Base-by-base conservation (phyloP, 2,329 filamentous ascomycete species). In the Aspergillus brunneoviolaceus region DNA sequence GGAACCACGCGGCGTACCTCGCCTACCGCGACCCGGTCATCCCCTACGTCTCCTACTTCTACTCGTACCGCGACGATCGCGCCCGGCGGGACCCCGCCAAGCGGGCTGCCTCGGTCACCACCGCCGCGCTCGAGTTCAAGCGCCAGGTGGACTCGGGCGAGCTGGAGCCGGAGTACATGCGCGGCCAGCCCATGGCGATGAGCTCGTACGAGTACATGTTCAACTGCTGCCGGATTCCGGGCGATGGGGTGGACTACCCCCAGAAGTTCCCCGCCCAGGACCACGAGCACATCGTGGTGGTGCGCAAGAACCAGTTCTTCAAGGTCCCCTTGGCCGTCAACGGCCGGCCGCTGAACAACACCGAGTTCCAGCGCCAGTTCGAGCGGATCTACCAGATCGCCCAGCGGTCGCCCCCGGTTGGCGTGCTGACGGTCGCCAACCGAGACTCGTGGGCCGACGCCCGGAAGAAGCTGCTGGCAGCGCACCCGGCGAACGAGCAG, bases 191-290 rank as follows among this genome's bases (percentile, higher is more conserved):
- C 61, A 94, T 98, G 73, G 95, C 93, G 78, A 99, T 99, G 95
- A 92, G 92, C 82, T 95, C 91, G 74, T 98, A 97, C 82, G 84
- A 96, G 81, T 98, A 89, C 86, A 99, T 99, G 95, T 99, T 99
- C 85, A 98, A 99, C 79, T 87, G 86, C 78, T 90, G 87, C 77
- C 89, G 95, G 68, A 88, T 98, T 47, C 89, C 94, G 31, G 89
- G 90, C 57, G 89, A 89, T 71, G 90, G 91, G 12, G 85, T 87
- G 35, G 95, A 99, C 74, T 87, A 91, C 72, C 89, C 91, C 10
- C 82, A 90, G 74, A 97, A 97, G 80, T 96, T 89, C 78, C 79
- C 87, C 11, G 79, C 85, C 60, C 80, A 86, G 62, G 85, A 90
- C 64, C 86, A 97, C 82, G 89, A 94, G 80, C 89, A 98, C 80